Evolutionary conservation across 2,329 filamentous ascomycete species (phyloP).

Genomic region (Talaromyces marneffei): DNA sequence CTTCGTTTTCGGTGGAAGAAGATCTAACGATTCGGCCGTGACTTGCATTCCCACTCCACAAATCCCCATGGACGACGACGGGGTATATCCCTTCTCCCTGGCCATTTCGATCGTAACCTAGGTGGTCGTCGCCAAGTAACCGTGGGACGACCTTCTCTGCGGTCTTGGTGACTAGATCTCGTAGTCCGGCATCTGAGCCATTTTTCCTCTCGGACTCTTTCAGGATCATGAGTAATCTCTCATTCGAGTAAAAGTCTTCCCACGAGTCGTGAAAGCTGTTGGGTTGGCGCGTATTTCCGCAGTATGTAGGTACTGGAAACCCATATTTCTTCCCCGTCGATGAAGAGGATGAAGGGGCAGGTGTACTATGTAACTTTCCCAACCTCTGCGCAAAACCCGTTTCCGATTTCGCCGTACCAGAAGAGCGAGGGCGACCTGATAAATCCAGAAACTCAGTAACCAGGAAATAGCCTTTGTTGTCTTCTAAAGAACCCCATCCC

Average conservation of each 20-base stretch:
- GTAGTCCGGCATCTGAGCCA: constrained; percentile 59
- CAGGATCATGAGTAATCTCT: constrained; percentile 63
- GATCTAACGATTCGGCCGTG: constrained; percentile 54
- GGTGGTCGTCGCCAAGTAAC: constrained; percentile 62
- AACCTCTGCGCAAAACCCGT: constrained; percentile 67
- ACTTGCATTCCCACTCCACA: constrained; percentile 86
- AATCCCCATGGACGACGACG: constrained; percentile 80
- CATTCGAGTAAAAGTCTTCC: constrained; percentile 80
- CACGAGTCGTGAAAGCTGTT: constrained; percentile 69
- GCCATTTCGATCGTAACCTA: constrained; percentile 45
- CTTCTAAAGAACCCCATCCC: constrained; percentile 59
- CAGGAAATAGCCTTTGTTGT: constrained; percentile 43
- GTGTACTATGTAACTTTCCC: constrained; percentile 69
- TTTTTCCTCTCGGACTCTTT: constrained; percentile 54
- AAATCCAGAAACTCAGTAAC: constrained; percentile 78
- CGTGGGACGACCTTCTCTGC: constrained; percentile 64
- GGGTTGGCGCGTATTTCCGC: constrained; percentile 75
- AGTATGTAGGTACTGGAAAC: constrained; percentile 79
- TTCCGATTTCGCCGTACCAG: constrained; percentile 30
- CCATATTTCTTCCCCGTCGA: constrained; percentile 56
- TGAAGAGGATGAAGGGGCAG: constrained; percentile 49
- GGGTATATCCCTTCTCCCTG: constrained; percentile 57
- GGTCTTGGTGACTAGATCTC: constrained; percentile 58
- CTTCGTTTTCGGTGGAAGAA: constrained; percentile 23
- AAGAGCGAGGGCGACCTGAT: constrained; percentile 36